phyloP scores from a whole-genome alignment of 768 basidiomycete species.

The Boletus reticuloceps region DNA sequence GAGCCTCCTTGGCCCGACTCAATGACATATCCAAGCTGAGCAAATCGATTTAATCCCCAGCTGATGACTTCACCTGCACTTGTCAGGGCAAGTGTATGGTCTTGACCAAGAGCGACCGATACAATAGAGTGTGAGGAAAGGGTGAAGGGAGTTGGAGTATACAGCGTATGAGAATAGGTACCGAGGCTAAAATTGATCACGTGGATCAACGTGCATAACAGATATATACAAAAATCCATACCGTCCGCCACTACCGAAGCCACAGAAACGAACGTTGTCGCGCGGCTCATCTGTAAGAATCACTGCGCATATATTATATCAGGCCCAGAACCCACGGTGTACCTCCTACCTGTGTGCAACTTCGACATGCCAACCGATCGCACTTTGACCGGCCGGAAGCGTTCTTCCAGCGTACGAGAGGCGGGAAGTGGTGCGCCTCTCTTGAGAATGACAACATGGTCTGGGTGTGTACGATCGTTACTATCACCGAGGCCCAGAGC shows the following conservation, averaged over 20 bases:
- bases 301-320: slow-evolving; percentile 22
- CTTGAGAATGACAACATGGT: slow-evolving; percentile 56
- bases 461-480: slow-evolving; percentile 76
- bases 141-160: slow-evolving; percentile 58
- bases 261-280: slow-evolving; percentile 80
- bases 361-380: slow-evolving; percentile 78
- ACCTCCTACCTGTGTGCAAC: slow-evolving; percentile 72
- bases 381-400: slow-evolving; percentile 64
- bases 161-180: slow-evolving; percentile 74
- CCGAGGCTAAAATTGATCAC: slow-evolving; percentile 53
- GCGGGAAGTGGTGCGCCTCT: slow-evolving; percentile 14
- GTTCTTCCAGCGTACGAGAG: slow-evolving; percentile 34
- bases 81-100: slow-evolving; percentile 89
- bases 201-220: neutral
- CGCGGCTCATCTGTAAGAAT: slow-evolving; percentile 71
- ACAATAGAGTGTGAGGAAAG: slow-evolving; percentile 56
- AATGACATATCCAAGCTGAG: slow-evolving; percentile 83
- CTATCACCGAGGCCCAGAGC: slow-evolving; percentile 82
- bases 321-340: neutral
- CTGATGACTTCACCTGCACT: slow-evolving; percentile 78
- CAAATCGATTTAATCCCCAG: slow-evolving; percentile 89
- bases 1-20: slow-evolving; percentile 49
- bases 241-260: slow-evolving; percentile 88
- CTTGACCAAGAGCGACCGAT: slow-evolving; percentile 84
- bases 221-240: slow-evolving; percentile 30